A percentile compares a stretch with the other conserved stretches of the same genome.
phyloP scores from a whole-genome alignment of 2,329 filamentous ascomycete species.

The Xylaria arbuscula region DNA sequence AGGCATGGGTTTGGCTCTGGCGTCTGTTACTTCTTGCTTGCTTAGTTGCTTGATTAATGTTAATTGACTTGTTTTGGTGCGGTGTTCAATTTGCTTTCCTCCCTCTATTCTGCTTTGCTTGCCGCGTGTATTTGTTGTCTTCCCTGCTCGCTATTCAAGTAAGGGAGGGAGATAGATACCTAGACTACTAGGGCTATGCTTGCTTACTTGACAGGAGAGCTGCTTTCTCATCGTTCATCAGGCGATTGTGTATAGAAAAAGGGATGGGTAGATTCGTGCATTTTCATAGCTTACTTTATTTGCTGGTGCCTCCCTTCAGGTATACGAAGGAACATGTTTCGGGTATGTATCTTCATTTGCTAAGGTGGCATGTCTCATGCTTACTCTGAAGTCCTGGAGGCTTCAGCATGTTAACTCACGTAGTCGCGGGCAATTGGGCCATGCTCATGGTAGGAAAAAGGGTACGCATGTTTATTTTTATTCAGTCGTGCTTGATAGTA shows the following conservation, averaged over 20 bases:
- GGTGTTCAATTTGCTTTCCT: not conserved
- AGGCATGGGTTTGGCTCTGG: conserved; percentile 2
- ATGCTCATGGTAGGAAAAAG: not conserved
- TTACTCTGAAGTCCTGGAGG: not conserved
- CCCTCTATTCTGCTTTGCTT: not conserved
- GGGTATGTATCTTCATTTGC: too few relatives aligned
- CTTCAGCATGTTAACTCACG: not conserved
- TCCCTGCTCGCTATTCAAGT: not conserved
- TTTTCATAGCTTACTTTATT: too few relatives aligned
- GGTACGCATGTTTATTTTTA: conserved; percentile 23
- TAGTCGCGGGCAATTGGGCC: not conserved
- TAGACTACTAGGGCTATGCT: too few relatives aligned
- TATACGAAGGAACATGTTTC: too few relatives aligned
- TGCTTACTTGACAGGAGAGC: too few relatives aligned
- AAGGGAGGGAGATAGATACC: not conserved
- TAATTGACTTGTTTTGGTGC: not conserved
- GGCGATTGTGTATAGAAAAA: too few relatives aligned
- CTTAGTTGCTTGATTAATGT: conserved; percentile 4
- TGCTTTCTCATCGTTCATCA: too few relatives aligned
- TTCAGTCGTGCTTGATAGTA: conserved; percentile 27
- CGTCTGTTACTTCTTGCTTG: conserved; percentile 13
- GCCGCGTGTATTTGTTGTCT: too few relatives aligned
- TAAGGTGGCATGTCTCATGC: too few relatives aligned
- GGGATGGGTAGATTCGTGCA: too few relatives aligned
- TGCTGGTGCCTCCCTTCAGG: too few relatives aligned